Conservation (phyloP, 2,329 filamentous ascomycete species). For the Colletotrichum nymphaeae region DNA sequence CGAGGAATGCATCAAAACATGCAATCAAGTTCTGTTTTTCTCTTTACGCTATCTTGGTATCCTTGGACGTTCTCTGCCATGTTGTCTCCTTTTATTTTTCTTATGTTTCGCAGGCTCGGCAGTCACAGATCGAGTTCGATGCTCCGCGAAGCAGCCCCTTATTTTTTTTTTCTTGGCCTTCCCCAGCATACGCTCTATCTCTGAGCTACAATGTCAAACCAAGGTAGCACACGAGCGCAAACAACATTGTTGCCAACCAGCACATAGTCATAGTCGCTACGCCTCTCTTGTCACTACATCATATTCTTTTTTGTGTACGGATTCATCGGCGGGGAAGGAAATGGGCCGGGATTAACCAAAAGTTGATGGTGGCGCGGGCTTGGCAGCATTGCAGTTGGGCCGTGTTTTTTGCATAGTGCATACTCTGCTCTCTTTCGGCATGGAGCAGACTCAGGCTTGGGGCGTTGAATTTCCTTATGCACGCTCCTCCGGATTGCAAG, state of each 20-base stretch:
- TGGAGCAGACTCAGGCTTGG: not conserved
- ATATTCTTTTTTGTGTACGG: not conserved
- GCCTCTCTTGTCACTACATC: not conserved
- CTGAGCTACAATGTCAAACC: not conserved
- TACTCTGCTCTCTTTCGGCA: not conserved
- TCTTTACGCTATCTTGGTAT: not conserved
- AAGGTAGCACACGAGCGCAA: not conserved
- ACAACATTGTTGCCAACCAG: not conserved
- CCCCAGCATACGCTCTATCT: not conserved
- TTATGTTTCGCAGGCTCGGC: not conserved
- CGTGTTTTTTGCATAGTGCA: not conserved
- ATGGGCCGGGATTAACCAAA: not conserved
- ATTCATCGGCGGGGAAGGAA: not conserved
- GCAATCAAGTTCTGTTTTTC: not conserved
- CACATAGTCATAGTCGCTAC: not conserved
- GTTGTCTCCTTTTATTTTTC: not conserved
- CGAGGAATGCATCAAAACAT: not conserved
- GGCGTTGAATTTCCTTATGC: constrained; percentile 14
- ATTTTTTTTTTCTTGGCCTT: not conserved
- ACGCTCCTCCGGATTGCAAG: constrained; percentile 4
- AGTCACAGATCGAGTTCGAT: not conserved
- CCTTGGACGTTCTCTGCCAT: not conserved
- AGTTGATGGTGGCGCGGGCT: not conserved
- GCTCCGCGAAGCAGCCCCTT: not conserved
- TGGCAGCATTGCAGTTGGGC: not conserved